Evolutionary conservation across 805 yeast genomes (phyloP).

Genomic region (Candida suzukii): DNA sequence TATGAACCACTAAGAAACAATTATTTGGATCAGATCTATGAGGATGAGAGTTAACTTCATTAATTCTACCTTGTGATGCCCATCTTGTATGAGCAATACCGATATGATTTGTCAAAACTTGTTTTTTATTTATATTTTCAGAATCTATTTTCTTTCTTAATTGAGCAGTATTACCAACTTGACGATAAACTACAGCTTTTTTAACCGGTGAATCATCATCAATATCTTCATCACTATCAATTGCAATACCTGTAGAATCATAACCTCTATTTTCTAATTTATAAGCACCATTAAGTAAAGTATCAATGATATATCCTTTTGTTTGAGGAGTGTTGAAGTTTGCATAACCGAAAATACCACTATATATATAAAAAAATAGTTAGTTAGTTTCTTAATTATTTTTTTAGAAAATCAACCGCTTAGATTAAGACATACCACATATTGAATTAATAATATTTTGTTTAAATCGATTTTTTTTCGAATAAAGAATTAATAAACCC

Average conservation of each 20-base stretch:
- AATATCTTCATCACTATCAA: conserved; percentile 70
- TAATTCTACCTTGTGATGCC: conserved; percentile 99
- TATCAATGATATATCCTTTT: conserved; percentile 88
- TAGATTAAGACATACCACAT: no score
- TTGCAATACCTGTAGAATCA: conserved; percentile 94
- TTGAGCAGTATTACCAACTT: conserved; percentile 85
- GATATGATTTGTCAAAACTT: conserved; percentile 73
- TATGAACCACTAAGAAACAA: conserved; percentile 91
- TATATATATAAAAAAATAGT: no score
- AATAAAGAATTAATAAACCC: no score
- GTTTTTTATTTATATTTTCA: conserved; percentile 46
- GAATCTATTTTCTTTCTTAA: conserved; percentile 58
- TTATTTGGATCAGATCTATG: conserved; percentile 79
- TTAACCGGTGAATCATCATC: conserved; percentile 32
- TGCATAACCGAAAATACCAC: conserved; percentile 98
- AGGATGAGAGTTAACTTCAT: conserved; percentile 85
- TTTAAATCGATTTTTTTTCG: no score
- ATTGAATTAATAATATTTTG: no score
- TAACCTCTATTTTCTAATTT: conserved; percentile 97
- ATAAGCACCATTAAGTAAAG: conserved; percentile 75
- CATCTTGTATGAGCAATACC: conserved; percentile 99
- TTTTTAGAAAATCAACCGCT: no score
- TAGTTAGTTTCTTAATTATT: no score
- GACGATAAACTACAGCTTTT: conserved; percentile 68
- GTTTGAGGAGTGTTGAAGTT: conserved; percentile 88